phyloP scores from a whole-genome alignment of 331 rosid species.

The Acacia pycnantha region DNA sequence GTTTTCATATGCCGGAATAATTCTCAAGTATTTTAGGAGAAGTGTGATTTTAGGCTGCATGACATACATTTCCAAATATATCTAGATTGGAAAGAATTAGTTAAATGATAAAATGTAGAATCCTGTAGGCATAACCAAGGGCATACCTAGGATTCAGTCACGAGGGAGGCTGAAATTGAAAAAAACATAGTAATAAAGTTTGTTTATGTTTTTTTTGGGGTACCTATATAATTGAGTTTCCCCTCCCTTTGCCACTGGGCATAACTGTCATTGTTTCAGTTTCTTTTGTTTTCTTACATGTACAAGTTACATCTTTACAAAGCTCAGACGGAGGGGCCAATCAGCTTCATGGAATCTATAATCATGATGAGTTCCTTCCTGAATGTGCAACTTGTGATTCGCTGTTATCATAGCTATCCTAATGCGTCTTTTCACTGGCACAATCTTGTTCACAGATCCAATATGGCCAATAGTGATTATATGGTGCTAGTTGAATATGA shows the following conservation, averaged over 20 bases:
- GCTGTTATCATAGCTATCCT: conserved; percentile 7
- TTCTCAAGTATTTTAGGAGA: neutral
- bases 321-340: neutral
- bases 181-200: neutral
- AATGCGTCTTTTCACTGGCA: conserved; percentile 7
- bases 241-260: neutral
- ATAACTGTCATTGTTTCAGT: neutral
- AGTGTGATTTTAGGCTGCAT: neutral
- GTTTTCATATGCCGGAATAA: neutral
- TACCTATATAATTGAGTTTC: neutral
- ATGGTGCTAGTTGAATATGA: conserved; percentile 11
- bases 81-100: neutral
- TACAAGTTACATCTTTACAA: neutral
- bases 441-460: conserved; percentile 20
- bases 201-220: no score
- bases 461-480: conserved; percentile 10
- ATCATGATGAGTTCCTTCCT: conserved; percentile 2
- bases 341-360: conserved; percentile 12
- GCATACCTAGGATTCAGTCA: neutral
- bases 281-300: neutral
- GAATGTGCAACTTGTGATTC: conserved; percentile 8
- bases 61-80: neutral
- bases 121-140: neutral
- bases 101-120: neutral
- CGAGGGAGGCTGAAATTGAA: neutral